These are phyloP conservation scores for Melanopsichium pennsylvanicum DNA, from an alignment of 1,284 basidiomycete species.

Conservation along the genomic window DNA sequence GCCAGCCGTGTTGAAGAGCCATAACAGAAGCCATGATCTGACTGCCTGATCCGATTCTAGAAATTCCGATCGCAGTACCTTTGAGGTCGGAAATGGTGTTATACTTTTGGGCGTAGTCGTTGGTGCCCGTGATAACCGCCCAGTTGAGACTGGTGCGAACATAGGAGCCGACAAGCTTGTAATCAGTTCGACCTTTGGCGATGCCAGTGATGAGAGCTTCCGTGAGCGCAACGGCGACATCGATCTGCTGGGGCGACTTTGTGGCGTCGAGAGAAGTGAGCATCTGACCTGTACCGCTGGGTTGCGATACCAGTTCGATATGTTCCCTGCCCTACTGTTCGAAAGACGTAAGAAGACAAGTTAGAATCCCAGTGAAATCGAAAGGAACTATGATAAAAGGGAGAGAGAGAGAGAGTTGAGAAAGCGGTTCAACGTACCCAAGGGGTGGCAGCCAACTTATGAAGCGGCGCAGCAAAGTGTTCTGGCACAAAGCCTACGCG, in stretches of 20 bases:
- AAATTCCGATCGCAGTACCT: constrained; percentile 86
- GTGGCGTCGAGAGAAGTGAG: constrained; percentile 52
- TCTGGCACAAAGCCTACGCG: constrained; percentile 62
- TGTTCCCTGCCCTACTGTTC: constrained; percentile 38
- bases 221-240: constrained; percentile 79
- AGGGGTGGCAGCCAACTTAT: constrained; percentile 48
- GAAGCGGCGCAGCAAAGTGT: constrained; percentile 60
- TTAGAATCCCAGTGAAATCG: no score
- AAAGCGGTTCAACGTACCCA: constrained; percentile 42
- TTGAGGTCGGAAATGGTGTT: constrained; percentile 78
- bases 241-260: constrained; percentile 48
- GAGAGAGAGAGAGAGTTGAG: neutral
- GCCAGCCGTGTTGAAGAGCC: constrained; percentile 74
- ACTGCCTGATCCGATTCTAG: constrained; percentile 83
- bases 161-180: constrained; percentile 91
- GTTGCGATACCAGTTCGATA: constrained; percentile 56
- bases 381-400: no score
- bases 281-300: constrained; percentile 63
- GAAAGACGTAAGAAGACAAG: neutral
- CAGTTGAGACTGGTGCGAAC: constrained; percentile 70
- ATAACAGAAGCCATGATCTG: constrained; percentile 96
- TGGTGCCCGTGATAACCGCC: constrained; percentile 87
- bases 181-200: constrained; percentile 79
- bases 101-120: constrained; percentile 69
- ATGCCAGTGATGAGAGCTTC: constrained; percentile 93